A percentile compares a stretch with the other conserved stretches of the same genome.
Evolutionary conservation across 129 eudicot species (phyloP).

Genomic region (Flaveria linearis): DNA sequence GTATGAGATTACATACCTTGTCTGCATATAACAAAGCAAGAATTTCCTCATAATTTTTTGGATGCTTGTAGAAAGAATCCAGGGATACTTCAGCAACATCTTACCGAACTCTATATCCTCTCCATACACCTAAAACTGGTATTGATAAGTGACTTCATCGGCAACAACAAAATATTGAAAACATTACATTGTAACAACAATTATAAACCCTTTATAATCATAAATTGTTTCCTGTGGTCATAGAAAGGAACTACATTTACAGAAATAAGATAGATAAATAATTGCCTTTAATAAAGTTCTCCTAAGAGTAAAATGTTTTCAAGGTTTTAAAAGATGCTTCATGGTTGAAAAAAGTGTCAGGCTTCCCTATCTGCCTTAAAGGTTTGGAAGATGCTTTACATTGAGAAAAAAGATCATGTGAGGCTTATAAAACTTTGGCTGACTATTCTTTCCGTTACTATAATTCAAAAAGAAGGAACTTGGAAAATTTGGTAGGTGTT

Average conservation of each 20-base stretch:
- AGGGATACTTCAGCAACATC: conserved; percentile 78
- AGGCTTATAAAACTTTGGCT: too few species aligned
- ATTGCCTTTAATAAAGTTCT: background rate
- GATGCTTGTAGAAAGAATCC: conserved; percentile 86
- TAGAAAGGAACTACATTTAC: background rate
- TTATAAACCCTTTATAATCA: background rate
- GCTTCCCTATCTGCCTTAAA: background rate
- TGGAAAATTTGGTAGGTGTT: too few species aligned
- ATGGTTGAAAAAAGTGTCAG: background rate
- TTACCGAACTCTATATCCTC: conserved; percentile 47
- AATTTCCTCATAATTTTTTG: conserved; percentile 51
- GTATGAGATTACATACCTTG: conserved; percentile 50
- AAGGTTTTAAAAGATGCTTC: background rate
- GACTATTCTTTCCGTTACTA: too few species aligned
- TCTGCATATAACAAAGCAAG: conserved; percentile 46
- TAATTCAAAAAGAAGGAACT: too few species aligned
- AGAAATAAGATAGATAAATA: background rate
- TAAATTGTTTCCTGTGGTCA: background rate
- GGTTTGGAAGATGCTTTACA: background rate
- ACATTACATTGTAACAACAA: background rate
- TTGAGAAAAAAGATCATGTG: background rate
- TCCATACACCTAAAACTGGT: conserved; percentile 49
- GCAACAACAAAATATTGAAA: conserved; percentile 3
- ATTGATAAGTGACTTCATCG: conserved; percentile 14
- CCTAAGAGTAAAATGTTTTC: background rate